phyloP scores from a whole-genome alignment of 2,329 filamentous ascomycete species.

The Fusarium albidum region DNA sequence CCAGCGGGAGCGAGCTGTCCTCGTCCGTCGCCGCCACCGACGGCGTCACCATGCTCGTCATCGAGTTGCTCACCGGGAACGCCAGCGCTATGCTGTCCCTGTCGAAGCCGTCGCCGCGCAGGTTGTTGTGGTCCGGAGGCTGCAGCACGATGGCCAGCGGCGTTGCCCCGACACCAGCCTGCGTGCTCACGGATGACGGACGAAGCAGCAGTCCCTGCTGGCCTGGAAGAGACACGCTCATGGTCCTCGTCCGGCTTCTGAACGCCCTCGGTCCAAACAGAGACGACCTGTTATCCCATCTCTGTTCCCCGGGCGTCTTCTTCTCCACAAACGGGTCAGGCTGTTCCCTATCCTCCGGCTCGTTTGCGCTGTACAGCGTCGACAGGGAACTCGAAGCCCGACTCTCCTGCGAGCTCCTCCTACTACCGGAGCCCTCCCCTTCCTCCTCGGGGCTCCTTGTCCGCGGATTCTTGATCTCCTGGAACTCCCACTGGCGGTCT shows the following conservation, averaged over 20 bases:
- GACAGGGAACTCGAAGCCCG: conserved; percentile 62
- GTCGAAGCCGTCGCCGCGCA: conserved; percentile 20
- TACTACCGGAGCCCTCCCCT: conserved; percentile 27
- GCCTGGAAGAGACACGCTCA: conserved; percentile 29
- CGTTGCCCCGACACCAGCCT: conserved; percentile 32
- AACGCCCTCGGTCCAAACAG: conserved; percentile 31
- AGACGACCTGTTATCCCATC: conserved; percentile 17
- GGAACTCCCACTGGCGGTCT: conserved; percentile 40
- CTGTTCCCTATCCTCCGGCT: conserved; percentile 49
- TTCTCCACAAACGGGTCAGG: conserved; percentile 46
- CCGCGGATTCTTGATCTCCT: conserved; percentile 2
- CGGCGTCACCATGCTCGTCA: conserved; percentile 38
- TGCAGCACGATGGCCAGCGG: conserved; percentile 29
- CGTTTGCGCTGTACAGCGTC: conserved; percentile 64
- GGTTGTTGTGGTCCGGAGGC: conserved; percentile 28
- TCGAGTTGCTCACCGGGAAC: conserved; percentile 35
- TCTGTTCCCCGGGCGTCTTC: background rate
- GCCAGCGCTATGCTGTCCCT: conserved; percentile 29
- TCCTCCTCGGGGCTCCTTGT: conserved; percentile 23
- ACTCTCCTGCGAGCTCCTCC: conserved; percentile 50
- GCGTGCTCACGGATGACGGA: conserved; percentile 36
- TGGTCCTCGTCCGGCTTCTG: conserved; percentile 30
- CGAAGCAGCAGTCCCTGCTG: conserved; percentile 29
- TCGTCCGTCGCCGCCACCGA: conserved; percentile 33
- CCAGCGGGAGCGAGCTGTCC: conserved; percentile 19